These are phyloP conservation scores for Aspergillus sp. DNA, from an alignment of 2,329 filamentous ascomycete species.

Conservation along the genomic window DNA sequence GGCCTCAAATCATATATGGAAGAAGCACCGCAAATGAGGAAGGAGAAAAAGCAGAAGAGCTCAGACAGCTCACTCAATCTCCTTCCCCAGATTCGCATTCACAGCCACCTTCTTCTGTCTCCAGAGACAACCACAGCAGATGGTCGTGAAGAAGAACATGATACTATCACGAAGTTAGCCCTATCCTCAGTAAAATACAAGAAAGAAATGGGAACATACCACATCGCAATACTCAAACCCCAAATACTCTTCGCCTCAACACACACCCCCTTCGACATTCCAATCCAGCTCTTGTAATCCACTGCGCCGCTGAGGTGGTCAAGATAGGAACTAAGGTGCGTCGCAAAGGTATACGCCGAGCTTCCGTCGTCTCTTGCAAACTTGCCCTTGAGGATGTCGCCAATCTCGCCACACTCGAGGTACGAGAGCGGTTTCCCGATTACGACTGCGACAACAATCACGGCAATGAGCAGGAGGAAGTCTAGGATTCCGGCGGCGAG, in stretches of 20 bases:
- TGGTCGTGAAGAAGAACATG: conserved; percentile 64
- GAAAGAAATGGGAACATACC: conserved; percentile 45
- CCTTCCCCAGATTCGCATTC: neutral
- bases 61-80: neutral
- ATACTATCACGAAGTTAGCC: conserved; percentile 45
- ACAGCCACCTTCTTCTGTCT: conserved; percentile 52
- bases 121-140: conserved; percentile 63
- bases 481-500: conserved; percentile 69
- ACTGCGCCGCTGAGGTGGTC: conserved; percentile 52
- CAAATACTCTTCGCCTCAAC: conserved; percentile 83
- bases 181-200: conserved; percentile 3
- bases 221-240: conserved; percentile 79
- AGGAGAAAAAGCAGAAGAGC: neutral
- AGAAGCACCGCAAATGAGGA: neutral
- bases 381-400: conserved; percentile 37
- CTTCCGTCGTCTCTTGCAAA: conserved; percentile 29
- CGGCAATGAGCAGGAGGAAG: conserved; percentile 68
- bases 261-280: conserved; percentile 66
- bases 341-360: conserved; percentile 55
- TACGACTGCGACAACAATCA: conserved; percentile 73
- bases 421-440: conserved; percentile 79
- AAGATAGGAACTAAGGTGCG: conserved; percentile 53
- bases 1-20: neutral
- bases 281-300: conserved; percentile 56
- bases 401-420: conserved; percentile 66